Percentiles rank a stretch among this genome's conserved stretches.
Conservation (phyloP, 768 basidiomycete species). For the Leccinum barrowsii region DNA sequence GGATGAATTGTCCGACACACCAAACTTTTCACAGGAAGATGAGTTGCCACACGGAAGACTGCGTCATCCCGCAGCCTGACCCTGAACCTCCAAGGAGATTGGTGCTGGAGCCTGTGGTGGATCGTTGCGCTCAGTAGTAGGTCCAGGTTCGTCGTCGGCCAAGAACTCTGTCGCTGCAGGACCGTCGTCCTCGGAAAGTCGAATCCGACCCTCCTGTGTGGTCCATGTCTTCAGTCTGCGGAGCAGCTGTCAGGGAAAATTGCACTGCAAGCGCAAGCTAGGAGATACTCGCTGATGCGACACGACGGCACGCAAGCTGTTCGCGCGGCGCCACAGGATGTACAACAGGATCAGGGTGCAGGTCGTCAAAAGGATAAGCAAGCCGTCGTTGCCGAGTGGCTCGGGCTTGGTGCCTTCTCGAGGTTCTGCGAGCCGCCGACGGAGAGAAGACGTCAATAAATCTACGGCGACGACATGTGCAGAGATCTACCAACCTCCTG, state of each 20-base stretch:
- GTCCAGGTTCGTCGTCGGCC: conserved; percentile 50
- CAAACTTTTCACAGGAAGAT: not conserved
- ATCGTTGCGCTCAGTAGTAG: conserved; percentile 28
- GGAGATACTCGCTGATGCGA: conserved; percentile 53
- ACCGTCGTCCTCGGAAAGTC: conserved; percentile 68
- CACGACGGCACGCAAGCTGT: conserved; percentile 52
- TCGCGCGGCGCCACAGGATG: conserved; percentile 60
- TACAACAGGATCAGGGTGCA: conserved; percentile 57
- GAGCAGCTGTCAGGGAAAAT: not conserved
- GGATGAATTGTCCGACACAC: not conserved
- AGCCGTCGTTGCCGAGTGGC: conserved; percentile 54
- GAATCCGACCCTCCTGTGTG: conserved; percentile 52
- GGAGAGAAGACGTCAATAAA: not conserved
- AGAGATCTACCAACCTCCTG: conserved; percentile 18
- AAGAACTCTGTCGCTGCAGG: conserved; percentile 68
- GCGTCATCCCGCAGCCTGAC: not conserved
- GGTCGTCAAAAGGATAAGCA: conserved; percentile 55
- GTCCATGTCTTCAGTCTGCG: conserved; percentile 57
- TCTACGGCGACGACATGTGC: not conserved
- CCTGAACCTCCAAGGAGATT: conserved; percentile 1
- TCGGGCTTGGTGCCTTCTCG: conserved; percentile 56
- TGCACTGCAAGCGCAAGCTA: not conserved
- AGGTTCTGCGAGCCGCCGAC: conserved; percentile 45
- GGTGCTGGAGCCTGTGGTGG: conserved; percentile 17
- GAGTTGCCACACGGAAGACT: not conserved